Evolutionary conservation across 768 basidiomycete species (phyloP).

Genomic region (Holtermanniella nyarrowii): DNA sequence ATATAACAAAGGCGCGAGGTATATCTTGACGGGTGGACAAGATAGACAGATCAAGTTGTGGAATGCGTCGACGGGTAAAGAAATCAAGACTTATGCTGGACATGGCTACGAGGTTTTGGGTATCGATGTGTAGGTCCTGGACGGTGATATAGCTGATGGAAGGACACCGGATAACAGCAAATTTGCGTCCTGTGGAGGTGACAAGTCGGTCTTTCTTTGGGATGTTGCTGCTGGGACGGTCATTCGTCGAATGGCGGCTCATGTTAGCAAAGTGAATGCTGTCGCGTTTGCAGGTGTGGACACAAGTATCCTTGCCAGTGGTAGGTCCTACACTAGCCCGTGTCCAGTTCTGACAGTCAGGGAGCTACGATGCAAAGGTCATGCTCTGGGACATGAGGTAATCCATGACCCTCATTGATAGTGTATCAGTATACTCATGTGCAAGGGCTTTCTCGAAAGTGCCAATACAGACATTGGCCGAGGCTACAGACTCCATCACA

Average conservation of each 20-base stretch:
- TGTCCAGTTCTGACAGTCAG: slow-evolving; percentile 42
- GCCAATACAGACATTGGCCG: slow-evolving; percentile 61
- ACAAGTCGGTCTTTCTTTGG: slow-evolving; percentile 88
- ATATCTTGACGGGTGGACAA: slow-evolving; percentile 85
- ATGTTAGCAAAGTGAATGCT: slow-evolving; percentile 78
- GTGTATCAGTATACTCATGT: background rate
- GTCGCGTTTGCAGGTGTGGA: slow-evolving; percentile 68
- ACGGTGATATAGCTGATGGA: background rate
- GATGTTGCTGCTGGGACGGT: slow-evolving; percentile 84
- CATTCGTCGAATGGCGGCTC: slow-evolving; percentile 70
- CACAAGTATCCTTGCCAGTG: slow-evolving; percentile 75
- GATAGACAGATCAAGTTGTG: slow-evolving; percentile 82
- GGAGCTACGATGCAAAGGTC: slow-evolving; percentile 85
- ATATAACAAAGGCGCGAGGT: slow-evolving; percentile 80
- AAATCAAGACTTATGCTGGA: slow-evolving; percentile 80
- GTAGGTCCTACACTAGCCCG: slow-evolving; percentile 44
- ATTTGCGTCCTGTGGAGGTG: slow-evolving; percentile 88
- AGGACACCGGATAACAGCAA: slow-evolving; percentile 88
- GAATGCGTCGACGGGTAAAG: slow-evolving; percentile 75
- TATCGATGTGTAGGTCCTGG: slow-evolving; percentile 61
- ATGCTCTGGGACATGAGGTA: slow-evolving; percentile 86
- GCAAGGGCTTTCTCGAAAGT: slow-evolving; percentile 62
- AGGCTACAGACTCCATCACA: slow-evolving; percentile 28
- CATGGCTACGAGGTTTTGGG: slow-evolving; percentile 95
- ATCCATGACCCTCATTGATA: too few relatives aligned